These are phyloP conservation scores for Trichopus zeylanicus DNA, from an alignment of 116 monocot genomes.

Conservation along the genomic window DNA sequence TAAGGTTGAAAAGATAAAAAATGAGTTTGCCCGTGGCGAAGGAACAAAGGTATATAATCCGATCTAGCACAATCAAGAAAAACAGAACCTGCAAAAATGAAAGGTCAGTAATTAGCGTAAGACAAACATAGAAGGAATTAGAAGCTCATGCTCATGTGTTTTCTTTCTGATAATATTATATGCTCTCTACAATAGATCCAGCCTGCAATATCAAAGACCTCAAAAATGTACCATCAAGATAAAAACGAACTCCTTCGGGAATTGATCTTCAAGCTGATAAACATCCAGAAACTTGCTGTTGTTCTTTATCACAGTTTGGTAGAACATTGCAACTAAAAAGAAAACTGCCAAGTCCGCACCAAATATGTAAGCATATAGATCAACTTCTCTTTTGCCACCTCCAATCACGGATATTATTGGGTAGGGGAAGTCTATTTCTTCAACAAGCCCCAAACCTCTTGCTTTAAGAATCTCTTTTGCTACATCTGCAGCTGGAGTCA, in stretches of 20 bases:
- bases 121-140: not conserved
- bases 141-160: no score
- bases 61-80: constrained; percentile 95
- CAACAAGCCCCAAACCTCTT: constrained; percentile 42
- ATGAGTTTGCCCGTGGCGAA: constrained; percentile 73
- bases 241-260: constrained; percentile 96
- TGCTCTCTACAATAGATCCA: not conserved
- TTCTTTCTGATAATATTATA: not conserved
- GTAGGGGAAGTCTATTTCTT: constrained; percentile 76
- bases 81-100: constrained; percentile 62
- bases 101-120: not conserved
- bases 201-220: not conserved
- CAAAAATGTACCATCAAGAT: constrained; percentile 60
- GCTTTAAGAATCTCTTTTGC: constrained; percentile 68
- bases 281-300: constrained; percentile 92
- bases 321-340: constrained; percentile 93
- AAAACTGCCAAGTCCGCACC: constrained; percentile 95
- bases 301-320: constrained; percentile 93
- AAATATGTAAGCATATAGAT: constrained; percentile 93
- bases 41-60: constrained; percentile 88
- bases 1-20: constrained; percentile 86
- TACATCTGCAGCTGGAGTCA: constrained; percentile 90
- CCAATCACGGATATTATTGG: constrained; percentile 85
- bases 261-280: constrained; percentile 97
- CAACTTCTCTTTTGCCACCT: constrained; percentile 86